Base-by-base conservation (phyloP, 2,329 filamentous ascomycete species). In the Xylogone sp. region DNA sequence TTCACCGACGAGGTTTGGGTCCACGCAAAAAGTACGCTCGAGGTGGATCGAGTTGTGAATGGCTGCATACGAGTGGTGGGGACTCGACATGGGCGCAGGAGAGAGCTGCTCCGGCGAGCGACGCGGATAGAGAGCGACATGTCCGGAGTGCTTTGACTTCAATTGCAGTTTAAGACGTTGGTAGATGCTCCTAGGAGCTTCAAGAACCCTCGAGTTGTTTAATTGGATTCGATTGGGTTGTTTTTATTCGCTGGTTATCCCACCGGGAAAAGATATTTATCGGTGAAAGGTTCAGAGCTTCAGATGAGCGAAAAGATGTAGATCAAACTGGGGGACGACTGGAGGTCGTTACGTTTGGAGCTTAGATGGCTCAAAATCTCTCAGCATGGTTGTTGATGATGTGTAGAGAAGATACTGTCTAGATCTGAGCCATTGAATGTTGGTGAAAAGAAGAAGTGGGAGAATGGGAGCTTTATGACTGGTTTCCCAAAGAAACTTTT, bases 61-160 rank as follows among this genome's bases (percentile, higher is more conserved):
- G 53, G 49, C 50, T 65, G 55, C 42, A 54, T 29, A 42, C 53
- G 51, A 52, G 57, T 56, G 46, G 58, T 45, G 53, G 59, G 56
- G 49, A 54, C 50, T 49, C 62, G 58, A 50, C 57, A 54, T 55
- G 66, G 61, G 53, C 65, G 64, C 48, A 67, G 58, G 52, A 68
- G 60, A 42, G 56, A 61, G 54, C 57, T 60, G 47, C 64, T 55
- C 43, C 66, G 58, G 51, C 57, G 58, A 52, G 62, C 62, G 39
- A 66, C 50, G 18, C 64, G 64, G 50, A 51, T 59, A 42, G 61
- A 62, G 50, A 66, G 58, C 58, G 64, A 64, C 66, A 68, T 68
- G 4, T 61, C 58, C 55, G 54, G 43, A 49, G 50, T 47, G 44
- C 48, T 44, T 39, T 44, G 43, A 48, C 42, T 49, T 59, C 59